Conservation (phyloP, 2,329 filamentous ascomycete species). For the Scedosporium boydii region DNA sequence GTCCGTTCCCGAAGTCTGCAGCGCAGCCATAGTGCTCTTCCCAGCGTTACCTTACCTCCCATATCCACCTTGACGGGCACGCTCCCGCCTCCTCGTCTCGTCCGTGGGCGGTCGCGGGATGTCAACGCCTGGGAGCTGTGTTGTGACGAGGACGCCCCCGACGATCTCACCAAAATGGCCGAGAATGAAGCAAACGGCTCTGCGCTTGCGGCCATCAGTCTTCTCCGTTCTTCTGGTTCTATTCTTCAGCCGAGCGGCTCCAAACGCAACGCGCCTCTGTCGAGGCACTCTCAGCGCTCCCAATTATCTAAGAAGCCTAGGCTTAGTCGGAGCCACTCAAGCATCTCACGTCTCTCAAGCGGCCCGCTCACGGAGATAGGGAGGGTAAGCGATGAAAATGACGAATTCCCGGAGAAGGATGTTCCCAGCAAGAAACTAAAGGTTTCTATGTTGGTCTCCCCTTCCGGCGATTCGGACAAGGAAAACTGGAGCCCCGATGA, state of each 20-base stretch:
- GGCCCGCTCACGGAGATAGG: constrained; percentile 15
- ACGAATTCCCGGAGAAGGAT: constrained; percentile 7
- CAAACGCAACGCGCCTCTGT: constrained; percentile 52
- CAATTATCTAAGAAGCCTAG: constrained; percentile 49
- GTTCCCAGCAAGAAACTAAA: constrained; percentile 25
- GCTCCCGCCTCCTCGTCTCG: constrained; percentile 41
- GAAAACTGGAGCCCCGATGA: constrained; percentile 71
- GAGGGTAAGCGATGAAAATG: constrained; percentile 14
- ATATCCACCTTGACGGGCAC: constrained; percentile 42
- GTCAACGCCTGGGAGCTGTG: constrained; percentile 87
- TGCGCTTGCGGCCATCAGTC: constrained; percentile 69
- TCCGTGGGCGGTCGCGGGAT: constrained; percentile 71
- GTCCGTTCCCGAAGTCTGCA: constrained; percentile 47
- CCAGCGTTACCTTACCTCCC: constrained; percentile 46
- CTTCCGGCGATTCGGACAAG: constrained; percentile 68
- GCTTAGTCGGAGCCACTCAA: constrained; percentile 51
- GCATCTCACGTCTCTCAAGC: constrained; percentile 50
- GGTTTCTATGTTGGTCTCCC: constrained; percentile 27
- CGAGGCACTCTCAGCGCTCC: constrained; percentile 10
- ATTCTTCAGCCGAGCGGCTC: constrained; percentile 45
- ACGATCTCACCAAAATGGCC: constrained; percentile 70
- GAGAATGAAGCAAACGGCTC: constrained; percentile 74
- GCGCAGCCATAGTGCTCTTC: constrained; percentile 61
- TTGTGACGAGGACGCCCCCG: constrained; percentile 70
- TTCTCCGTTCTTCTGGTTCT: constrained; percentile 61